These are phyloP conservation scores for Pyrus pyrifolia DNA, from an alignment of 306 rosid genomes.

Conservation along the genomic window DNA sequence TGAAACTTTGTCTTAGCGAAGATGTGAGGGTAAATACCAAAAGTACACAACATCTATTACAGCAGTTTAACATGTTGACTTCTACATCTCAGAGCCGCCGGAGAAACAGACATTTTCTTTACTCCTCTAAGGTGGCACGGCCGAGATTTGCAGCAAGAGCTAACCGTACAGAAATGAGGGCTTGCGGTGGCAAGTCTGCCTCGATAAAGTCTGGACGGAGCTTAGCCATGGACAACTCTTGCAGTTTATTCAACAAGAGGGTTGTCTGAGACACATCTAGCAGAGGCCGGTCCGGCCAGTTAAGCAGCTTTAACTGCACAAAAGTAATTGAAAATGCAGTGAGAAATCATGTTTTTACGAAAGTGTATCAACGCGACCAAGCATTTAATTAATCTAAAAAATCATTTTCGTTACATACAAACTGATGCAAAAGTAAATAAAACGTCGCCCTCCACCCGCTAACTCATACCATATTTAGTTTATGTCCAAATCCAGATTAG, in stretches of 20 bases:
- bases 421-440: no score
- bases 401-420: no score
- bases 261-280: conserved; percentile 64
- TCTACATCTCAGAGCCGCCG: not conserved
- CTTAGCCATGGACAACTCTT: conserved; percentile 71
- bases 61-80: not conserved
- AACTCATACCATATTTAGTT: not conserved
- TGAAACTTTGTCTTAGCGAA: not conserved
- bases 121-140: conserved; percentile 75
- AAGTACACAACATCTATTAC: not conserved
- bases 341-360: no score
- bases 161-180: conserved; percentile 58
- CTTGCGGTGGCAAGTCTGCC: conserved; percentile 50
- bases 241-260: conserved; percentile 73
- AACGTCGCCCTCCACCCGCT: no score
- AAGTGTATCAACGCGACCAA: not conserved
- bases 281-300: conserved; percentile 71
- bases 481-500: not conserved
- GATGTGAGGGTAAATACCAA: not conserved
- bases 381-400: not conserved
- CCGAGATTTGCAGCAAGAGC: conserved; percentile 88
- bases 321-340: not conserved
- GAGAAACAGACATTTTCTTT: not conserved
- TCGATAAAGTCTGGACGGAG: conserved; percentile 55
- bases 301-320: conserved; percentile 75